Percentiles rank a stretch among this genome's conserved stretches.
phyloP scores from a whole-genome alignment of 352 stramenopile species.

The Phytophthora hybrid region DNA sequence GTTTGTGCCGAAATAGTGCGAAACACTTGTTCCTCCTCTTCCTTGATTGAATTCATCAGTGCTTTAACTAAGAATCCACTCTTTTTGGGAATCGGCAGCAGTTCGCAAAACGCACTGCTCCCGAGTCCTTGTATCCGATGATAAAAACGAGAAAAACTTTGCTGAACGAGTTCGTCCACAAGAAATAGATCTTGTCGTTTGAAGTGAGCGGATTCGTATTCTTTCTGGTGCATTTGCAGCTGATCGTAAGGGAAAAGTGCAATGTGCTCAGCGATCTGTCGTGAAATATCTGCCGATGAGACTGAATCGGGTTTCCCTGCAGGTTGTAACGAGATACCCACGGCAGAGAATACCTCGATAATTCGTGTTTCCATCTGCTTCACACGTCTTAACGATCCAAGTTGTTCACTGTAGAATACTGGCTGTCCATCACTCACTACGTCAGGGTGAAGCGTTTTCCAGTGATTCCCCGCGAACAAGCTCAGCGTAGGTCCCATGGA shows the following conservation, averaged over 20 bases:
- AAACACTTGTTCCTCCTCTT: conserved; percentile 57
- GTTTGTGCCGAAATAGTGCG: conserved; percentile 54
- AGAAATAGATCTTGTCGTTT: conserved; percentile 85
- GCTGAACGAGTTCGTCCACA: conserved; percentile 73
- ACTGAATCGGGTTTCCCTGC: conserved; percentile 4
- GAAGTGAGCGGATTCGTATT: conserved; percentile 79
- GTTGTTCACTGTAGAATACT: conserved; percentile 65
- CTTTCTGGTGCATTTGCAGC: conserved; percentile 39
- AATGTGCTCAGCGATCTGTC: conserved; percentile 70
- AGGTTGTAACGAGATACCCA: conserved; percentile 41
- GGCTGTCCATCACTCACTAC: background rate
- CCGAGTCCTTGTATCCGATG: conserved; percentile 72
- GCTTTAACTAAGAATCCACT: conserved; percentile 83
- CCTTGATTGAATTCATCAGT: conserved; percentile 84
- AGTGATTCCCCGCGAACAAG: conserved; percentile 56
- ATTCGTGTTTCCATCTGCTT: conserved; percentile 65
- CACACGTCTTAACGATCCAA: conserved; percentile 55
- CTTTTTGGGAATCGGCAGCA: conserved; percentile 68
- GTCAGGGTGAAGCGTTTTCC: conserved; percentile 36
- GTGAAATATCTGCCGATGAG: conserved; percentile 58
- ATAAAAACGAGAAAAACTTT: conserved; percentile 58
- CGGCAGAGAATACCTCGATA: conserved; percentile 53
- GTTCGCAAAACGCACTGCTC: conserved; percentile 60
- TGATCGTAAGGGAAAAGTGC: conserved; percentile 60
- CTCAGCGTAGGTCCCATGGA: conserved; percentile 38